Conservation (phyloP, 768 basidiomycete species). For the Mrakia frigida region DNA sequence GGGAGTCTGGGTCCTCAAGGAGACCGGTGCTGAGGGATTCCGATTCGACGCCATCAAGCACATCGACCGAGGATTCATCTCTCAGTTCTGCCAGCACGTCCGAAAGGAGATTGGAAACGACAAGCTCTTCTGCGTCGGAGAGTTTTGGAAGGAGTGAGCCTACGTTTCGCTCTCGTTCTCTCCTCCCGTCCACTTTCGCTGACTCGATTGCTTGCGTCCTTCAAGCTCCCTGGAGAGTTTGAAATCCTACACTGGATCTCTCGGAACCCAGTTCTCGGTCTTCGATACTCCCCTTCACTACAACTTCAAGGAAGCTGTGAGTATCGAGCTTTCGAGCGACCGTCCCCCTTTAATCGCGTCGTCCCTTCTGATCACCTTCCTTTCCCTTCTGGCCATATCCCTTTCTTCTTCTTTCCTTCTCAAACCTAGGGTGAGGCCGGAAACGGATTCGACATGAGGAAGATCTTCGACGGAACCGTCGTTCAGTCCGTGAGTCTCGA, state of each 20-base stretch:
- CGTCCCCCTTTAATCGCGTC: too few relatives aligned
- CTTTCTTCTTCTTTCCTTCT: too few relatives aligned
- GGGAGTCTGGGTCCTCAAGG: constrained; percentile 69
- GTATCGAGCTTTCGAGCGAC: too few relatives aligned
- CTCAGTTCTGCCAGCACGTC: constrained; percentile 48
- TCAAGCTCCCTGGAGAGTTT: constrained; percentile 9
- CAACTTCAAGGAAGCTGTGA: constrained; percentile 64
- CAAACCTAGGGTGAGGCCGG: constrained; percentile 52
- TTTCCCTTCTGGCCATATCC: too few relatives aligned
- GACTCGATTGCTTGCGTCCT: neutral
- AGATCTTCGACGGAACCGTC: constrained; percentile 64
- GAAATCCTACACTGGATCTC: constrained; percentile 38
- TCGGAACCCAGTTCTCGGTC: constrained; percentile 63
- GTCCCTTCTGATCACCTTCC: too few relatives aligned
- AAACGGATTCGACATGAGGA: constrained; percentile 67
- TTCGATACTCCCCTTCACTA: constrained; percentile 88
- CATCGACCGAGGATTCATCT: constrained; percentile 50
- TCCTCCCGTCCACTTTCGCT: neutral
- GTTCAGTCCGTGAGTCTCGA: constrained; percentile 47
- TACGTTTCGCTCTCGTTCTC: neutral
- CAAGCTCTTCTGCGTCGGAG: constrained; percentile 63
- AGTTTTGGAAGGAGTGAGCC: constrained; percentile 48
- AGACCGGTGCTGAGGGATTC: constrained; percentile 58
- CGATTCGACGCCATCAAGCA: constrained; percentile 51
- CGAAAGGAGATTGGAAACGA: constrained; percentile 45